These are phyloP conservation scores for Narthecium ossifragum DNA, from an alignment of 106 monocot genomes.

Conservation along the genomic window DNA sequence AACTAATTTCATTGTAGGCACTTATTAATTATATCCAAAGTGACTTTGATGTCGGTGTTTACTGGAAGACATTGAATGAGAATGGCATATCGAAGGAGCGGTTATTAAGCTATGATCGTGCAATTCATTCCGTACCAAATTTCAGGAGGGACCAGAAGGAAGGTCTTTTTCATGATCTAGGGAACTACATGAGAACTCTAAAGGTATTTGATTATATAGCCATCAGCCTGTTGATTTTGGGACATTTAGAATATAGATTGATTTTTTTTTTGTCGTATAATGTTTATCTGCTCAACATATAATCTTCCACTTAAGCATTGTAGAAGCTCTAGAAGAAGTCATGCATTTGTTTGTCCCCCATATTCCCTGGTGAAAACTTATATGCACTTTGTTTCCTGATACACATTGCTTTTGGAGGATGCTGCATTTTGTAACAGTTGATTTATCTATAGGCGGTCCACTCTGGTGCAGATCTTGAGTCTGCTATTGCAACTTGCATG, in stretches of 20 bases:
- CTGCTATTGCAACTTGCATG: constrained; percentile 93
- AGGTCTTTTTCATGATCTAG: constrained; percentile 80
- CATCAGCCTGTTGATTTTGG: too few relatives aligned
- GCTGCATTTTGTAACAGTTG: too few relatives aligned
- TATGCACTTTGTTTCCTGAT: too few relatives aligned
- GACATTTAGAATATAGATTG: too few relatives aligned
- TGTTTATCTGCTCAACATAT: too few relatives aligned
- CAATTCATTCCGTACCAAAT: constrained; percentile 86
- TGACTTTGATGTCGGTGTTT: constrained; percentile 74
- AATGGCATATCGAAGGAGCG: constrained; percentile 92
- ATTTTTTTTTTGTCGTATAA: too few relatives aligned
- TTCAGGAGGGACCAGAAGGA: constrained; percentile 83
- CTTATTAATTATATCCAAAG: constrained; percentile 80
- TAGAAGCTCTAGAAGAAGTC: too few relatives aligned
- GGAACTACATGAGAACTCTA: constrained; percentile 83
- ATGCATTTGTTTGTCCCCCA: too few relatives aligned
- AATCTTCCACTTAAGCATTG: too few relatives aligned
- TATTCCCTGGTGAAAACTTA: too few relatives aligned
- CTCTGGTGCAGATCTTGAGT: constrained; percentile 98
- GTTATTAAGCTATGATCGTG: constrained; percentile 88
- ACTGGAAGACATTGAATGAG: constrained; percentile 75
- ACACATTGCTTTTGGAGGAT: too few relatives aligned
- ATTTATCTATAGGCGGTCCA: constrained; percentile 72
- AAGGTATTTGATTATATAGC: too few relatives aligned
- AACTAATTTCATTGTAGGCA: constrained; percentile 50